Evolutionary conservation across 352 stramenopile species (phyloP).

Genomic region (Pythium oligandrum): DNA sequence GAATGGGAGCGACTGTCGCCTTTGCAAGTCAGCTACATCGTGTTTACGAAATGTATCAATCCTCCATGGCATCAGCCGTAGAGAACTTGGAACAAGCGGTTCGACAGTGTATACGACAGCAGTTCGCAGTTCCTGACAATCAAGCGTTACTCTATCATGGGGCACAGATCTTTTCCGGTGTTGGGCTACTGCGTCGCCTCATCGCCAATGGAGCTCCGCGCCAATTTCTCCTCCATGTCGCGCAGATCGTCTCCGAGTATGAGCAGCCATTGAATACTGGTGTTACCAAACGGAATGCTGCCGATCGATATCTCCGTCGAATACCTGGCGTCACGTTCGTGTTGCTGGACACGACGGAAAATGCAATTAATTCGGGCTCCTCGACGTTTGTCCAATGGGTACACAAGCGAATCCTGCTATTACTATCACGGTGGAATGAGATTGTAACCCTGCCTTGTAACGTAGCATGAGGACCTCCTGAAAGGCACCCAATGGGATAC

Average conservation of each 20-base stretch:
- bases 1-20: no score
- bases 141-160: slow-evolving; percentile 31
- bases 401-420: not conserved
- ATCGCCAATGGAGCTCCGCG: slow-evolving; percentile 25
- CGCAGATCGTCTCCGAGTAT: slow-evolving; percentile 33
- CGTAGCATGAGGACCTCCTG: no score
- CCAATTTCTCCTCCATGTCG: slow-evolving; percentile 23
- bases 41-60: no score
- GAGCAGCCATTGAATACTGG: slow-evolving; percentile 10
- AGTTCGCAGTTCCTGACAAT: slow-evolving; percentile 33
- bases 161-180: slow-evolving; percentile 32
- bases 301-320: no score
- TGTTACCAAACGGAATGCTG: no score
- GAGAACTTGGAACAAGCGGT: slow-evolving; percentile 16
- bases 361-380: not conserved
- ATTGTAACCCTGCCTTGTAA: no score
- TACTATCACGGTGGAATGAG: no score
- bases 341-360: slow-evolving; percentile 12
- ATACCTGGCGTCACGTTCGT: slow-evolving; percentile 7
- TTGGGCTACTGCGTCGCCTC: slow-evolving; percentile 35
- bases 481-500: no score
- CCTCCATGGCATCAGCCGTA: no score
- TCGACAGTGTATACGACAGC: slow-evolving; percentile 31
- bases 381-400: slow-evolving; percentile 12
- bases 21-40: no score